Base-by-base conservation (phyloP, 495 filamentous ascomycete species). In the Penicillium cinerascens region DNA sequence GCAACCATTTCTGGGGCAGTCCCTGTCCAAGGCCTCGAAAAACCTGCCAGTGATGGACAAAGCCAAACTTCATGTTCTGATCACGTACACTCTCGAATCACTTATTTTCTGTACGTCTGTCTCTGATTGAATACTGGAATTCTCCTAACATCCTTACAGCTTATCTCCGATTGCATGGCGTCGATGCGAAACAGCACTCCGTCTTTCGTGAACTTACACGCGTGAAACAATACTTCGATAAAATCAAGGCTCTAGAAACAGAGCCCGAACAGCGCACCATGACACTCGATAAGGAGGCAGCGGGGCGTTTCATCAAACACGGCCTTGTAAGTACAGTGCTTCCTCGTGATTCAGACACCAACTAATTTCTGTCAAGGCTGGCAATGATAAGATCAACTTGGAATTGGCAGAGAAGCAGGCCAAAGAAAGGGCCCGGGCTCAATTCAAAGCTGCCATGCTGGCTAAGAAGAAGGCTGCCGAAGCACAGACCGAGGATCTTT, bases 31-130 rank as follows among this genome's bases (percentile, higher is more conserved):
- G 44, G 76, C 79, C 8, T 82, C 89, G 6, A 83, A 79, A 49
- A 93, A 89, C 66, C 74, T 98, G 27, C 91, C 95, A 1, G 77
- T 98, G 9, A 75, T 97, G 49, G 93, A 98, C 76, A 93, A 89
- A 68, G 92, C 93, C 17, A 95, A 96, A 72, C 83, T 96, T 50
- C 88, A 93, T 61, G 85, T 95, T 16, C 68, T 93, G 26, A 73
- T 83, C 41, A 85, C 89, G 0, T 97, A 97, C 66, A 81, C 91
- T 0, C 83, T 98, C 44, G 91, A 97, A 56, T 95, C 90, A n/a
- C 73, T 96, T 13, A 67, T 97, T 18, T 97, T 95, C 69, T 92
- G 89, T 95, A 69, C 51, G 83, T 66, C 3, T 25, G 13, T 2
- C 39, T 38, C 4, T 43, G 1, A 20, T 18, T 20, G 13, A 17